Base-by-base conservation (phyloP, 2,329 filamentous ascomycete genomes). In the Cladosporium austrohemisphaericum region DNA sequence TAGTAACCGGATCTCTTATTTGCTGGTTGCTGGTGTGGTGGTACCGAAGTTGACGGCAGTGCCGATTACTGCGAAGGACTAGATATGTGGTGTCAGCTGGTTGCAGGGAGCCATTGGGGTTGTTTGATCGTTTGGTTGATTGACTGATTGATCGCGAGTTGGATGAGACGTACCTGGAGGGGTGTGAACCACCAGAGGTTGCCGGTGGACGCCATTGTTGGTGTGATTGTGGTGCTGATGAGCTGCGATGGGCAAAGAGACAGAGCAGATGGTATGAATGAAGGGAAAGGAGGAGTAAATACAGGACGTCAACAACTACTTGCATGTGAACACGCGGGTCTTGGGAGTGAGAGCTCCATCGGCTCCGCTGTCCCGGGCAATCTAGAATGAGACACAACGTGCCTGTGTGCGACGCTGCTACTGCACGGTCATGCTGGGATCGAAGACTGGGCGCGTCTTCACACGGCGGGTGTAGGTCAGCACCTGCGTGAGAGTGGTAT, bases 171-270 rank as follows among this genome's bases (percentile, higher is more conserved):
- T 41, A 43, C 56, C 46, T 63, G 60, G 50, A 63, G 49, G 9
- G 60, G 60, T 20, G 60, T 61, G 54, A 63, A 58, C 59, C 60
- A 63, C 59, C 60, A 62, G 50, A 62, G 49, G 32, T 55, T 55
- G 22, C 55, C 53, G 26, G 50, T 56, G 35, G 57, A 57, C 35
- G 60, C 56, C 60, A 62, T 62, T 51, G 50, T 53, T 22, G 29
- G 4, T 25, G 43, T 14, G 38, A 36, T 8, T 53, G 40, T 41
- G 37, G 14, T 32, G 45, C 36, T 29, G 29, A 32, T 47, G 40
- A 32, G 23, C 23, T 22, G 22, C 22, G 20, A 25, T 29, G 19
- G 8, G 13, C 9, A 23, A 36, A 3, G 18, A 25, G 14, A 25
- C 19, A 25, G n/a, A 25, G 31, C 7, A 35, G 35, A 25, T 20